Base-by-base conservation (phyloP, 768 basidiomycete species). In the Lactarius pseudohatsudake region DNA sequence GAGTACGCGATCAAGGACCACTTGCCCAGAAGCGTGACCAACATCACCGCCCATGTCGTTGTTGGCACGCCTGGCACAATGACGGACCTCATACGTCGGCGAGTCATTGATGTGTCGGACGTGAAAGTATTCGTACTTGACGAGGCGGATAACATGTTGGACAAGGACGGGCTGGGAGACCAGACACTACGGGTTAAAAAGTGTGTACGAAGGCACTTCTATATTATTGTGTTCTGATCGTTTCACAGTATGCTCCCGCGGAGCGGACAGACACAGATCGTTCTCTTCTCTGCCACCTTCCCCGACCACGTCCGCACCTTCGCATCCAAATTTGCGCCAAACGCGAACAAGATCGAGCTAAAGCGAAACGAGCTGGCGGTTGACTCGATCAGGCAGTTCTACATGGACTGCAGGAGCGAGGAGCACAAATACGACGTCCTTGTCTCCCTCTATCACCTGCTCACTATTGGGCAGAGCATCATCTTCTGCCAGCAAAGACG, bases 101-200 rank as follows among this genome's bases (percentile, higher is more conserved):
- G 79, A 70, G 88, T 94, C 54, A 83, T 98, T 65, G 92, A 98
- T 73, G 80, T 89, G 18, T 84, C 82, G 57, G 81, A 88, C 36
- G 84, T 99, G 76, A 93, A 92, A 74, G 92, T 96, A 3, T 94
- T 98, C 64, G 96, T 98, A 4, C 81, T 98, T 9, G 97, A 99
- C 74, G 97, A 99, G 78, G 97, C 97, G 45, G 97, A 99, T 78
- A 97, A 98, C 78, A 98, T 98, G 96, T 81, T 99, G 71, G 95
- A 96, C 74, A 88, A 94, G 73, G 93, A 95, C 75, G 91, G 92
- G 22, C 79, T 98, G 59, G 94, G 95, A 13, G 96, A 98, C 69
- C 96, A 98, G 77, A 96, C 92, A 0, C 78, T 96, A 56, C 84
- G 89, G 61, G 93, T 98, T 56, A 98, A 97, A 79, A 96, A 96